phyloP scores from a whole-genome alignment of 192 early-diverging fungal genomes.

The Entrophospora sp. region DNA sequence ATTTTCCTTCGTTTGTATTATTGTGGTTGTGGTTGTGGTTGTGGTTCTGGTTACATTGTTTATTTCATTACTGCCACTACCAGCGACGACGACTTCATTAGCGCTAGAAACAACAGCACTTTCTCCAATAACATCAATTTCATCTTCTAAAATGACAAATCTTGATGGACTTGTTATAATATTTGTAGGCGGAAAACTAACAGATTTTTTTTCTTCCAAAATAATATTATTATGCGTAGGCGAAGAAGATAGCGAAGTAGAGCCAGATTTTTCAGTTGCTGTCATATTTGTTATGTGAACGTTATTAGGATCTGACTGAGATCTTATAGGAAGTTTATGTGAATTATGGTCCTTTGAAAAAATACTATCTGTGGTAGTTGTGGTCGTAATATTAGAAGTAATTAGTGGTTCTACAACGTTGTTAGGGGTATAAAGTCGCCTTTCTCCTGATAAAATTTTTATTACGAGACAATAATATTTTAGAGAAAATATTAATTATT shows the following conservation, averaged over 20 bases:
- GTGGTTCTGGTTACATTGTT: not conserved
- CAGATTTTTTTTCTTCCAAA: conserved; percentile 6
- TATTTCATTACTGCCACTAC: not conserved
- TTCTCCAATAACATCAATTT: too few species aligned
- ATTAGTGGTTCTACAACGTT: conserved; percentile 18
- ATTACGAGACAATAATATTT: not conserved
- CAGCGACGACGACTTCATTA: not conserved
- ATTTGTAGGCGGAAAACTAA: conserved; percentile 4
- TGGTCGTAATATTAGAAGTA: not conserved
- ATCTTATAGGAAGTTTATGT: not conserved
- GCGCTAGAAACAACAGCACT: too few species aligned
- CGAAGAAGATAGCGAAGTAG: not conserved
- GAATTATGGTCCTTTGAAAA: not conserved
- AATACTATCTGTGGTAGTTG: not conserved
- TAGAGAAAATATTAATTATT: too few species aligned
- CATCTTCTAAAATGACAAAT: not conserved
- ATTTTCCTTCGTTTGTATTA: too few species aligned
- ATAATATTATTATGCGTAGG: not conserved
- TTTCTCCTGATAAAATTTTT: not conserved
- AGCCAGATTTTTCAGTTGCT: not conserved
- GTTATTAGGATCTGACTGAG: not conserved
- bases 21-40: not conserved
- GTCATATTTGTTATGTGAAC: not conserved
- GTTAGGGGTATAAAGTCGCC: not conserved
- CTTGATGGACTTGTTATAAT: not conserved